Evolutionary conservation across 2,329 filamentous ascomycete genomes (phyloP), one percentile per base, ranked within the genome.

Genomic region (Cladosporium sp.): DNA sequence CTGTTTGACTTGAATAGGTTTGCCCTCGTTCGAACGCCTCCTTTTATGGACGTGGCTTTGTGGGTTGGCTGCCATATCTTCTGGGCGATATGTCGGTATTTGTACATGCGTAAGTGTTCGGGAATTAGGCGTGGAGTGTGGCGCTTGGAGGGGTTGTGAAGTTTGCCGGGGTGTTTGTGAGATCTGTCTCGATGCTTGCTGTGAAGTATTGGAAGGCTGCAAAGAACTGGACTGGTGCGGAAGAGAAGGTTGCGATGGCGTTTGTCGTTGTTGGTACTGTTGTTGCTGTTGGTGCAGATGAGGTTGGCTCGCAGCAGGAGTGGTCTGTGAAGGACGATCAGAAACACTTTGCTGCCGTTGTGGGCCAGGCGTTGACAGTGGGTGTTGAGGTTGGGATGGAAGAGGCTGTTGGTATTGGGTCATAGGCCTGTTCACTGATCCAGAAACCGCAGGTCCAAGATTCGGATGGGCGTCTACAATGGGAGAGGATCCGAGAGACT

Each of bases 1-100:
- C 12, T 47, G 43, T 9, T 15, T 56, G 5, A 57, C 55, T 8
- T 50, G 50, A 3, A 64, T 42, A 11, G 54, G 36, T 16, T 52
- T 49, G 7, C 61, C 61, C 13, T 64, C 60, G 36, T 65, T 64
- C 8, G 63, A 65, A 12, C 50, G 61, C 52, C 53, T 59, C 38
- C 61, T 61, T 48, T 66, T 66, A 12, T 25, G n/a, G 4, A 27
- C 11, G 16, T 22, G 33, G 15, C 39, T 19, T 35, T 50, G 51
- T 15, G 38, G 50, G 8, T 13, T 49, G 7, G 45, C 18, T 22
- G 45, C 36, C 45, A 48, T 48, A 8, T 32, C 20, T 15, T 16
- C 25, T 27, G 35, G 33, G 33, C 38, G 46, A 35, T 49, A 25
- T 35, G 39, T 15, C 16, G 45, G 45, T 43, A 50, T 49, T 25